Conservation (phyloP, 805 yeast genomes). For the Candida maltosa region DNA sequence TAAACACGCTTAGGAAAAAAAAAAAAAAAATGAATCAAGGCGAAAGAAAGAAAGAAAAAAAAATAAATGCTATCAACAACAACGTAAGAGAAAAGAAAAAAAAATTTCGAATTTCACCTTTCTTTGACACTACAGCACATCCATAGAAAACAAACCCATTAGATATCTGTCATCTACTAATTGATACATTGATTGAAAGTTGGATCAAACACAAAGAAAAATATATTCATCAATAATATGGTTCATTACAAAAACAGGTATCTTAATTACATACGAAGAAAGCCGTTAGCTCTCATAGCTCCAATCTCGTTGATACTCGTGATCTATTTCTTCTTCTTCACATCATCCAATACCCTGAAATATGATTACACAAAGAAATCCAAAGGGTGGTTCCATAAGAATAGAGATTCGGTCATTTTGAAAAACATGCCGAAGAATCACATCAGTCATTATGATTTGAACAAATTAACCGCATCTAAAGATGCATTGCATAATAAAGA, state of each 20-base stretch:
- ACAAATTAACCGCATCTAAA: constrained; percentile 67
- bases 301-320: constrained; percentile 44
- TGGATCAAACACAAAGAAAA: constrained; percentile 1
- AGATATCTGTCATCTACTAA: too few species aligned
- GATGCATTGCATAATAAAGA: constrained; percentile 75
- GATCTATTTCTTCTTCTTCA: constrained; percentile 39
- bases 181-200: neutral
- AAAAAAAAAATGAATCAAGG: too few species aligned
- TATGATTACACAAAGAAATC: constrained; percentile 45
- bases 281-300: constrained; percentile 45
- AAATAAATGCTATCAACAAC: too few species aligned
- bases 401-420: constrained; percentile 53
- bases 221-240: constrained; percentile 2
- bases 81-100: too few species aligned
- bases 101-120: too few species aligned
- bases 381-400: constrained; percentile 45
- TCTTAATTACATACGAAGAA: constrained; percentile 59
- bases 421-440: constrained; percentile 67
- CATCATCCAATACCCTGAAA: constrained; percentile 21
- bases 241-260: constrained; percentile 22
- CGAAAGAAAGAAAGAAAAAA: too few species aligned
- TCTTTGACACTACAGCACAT: too few species aligned
- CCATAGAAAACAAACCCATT: too few species aligned
- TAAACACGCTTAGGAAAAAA: too few species aligned
- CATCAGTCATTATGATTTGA: constrained; percentile 80